A percentile compares a stretch with the other conserved stretches of the same genome.
Conservation (phyloP, 1,284 basidiomycete species). For the Phlebopus sp. region DNA sequence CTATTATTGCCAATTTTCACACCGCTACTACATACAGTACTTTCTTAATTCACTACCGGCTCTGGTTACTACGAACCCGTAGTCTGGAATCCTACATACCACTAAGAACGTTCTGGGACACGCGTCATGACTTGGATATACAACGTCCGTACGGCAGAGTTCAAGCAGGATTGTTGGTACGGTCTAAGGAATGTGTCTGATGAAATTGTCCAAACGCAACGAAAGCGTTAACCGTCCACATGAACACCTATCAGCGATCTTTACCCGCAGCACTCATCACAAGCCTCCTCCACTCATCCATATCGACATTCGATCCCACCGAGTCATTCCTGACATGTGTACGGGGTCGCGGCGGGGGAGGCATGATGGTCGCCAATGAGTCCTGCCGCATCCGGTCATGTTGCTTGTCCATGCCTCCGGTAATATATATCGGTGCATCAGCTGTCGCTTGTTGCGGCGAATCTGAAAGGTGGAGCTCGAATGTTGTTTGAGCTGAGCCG, state of each 20-base stretch:
- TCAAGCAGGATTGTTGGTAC: too few relatives aligned
- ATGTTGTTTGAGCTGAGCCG: conserved; percentile 3
- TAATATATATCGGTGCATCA: conserved; percentile 1
- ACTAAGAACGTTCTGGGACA: too few relatives aligned
- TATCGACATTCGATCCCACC: conserved; percentile 6
- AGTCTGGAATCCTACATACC: too few relatives aligned
- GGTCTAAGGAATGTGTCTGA: neutral
- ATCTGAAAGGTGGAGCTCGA: conserved; percentile 9
- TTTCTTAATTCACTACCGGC: too few relatives aligned
- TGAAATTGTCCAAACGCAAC: too few relatives aligned
- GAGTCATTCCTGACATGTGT: conserved; percentile 8
- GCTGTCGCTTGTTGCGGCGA: neutral
- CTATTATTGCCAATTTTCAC: too few relatives aligned
- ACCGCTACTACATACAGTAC: too few relatives aligned
- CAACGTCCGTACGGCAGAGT: too few relatives aligned
- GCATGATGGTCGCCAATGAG: neutral
- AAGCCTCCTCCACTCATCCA: conserved; percentile 13
- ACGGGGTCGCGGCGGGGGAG: neutral
- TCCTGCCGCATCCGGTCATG: neutral
- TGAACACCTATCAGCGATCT: neutral
- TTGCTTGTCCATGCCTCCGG: neutral
- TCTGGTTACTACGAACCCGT: too few relatives aligned
- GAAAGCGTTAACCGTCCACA: too few relatives aligned
- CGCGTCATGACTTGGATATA: too few relatives aligned
- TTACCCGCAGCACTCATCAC: conserved; percentile 13